These are phyloP conservation scores for Leavenworthia alabamica DNA, from an alignment of 345 rosid species.

Conservation along the genomic window DNA sequence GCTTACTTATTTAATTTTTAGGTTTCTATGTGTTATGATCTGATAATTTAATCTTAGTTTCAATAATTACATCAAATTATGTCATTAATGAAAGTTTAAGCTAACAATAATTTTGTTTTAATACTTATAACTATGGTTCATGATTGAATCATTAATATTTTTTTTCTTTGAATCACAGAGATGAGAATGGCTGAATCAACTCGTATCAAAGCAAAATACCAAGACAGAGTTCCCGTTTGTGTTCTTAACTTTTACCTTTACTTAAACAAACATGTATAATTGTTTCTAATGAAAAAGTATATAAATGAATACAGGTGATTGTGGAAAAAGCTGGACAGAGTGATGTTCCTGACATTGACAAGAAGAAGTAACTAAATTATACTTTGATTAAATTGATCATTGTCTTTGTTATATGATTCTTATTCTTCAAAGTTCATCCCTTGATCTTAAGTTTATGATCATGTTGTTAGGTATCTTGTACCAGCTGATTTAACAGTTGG, in stretches of 20 bases:
- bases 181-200: conserved; percentile 31
- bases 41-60: not conserved
- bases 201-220: conserved; percentile 27
- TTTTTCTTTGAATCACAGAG: conserved; percentile 17
- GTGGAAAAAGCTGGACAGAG: conserved; percentile 78
- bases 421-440: not conserved
- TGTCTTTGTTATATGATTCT: not conserved
- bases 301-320: conserved; percentile 45
- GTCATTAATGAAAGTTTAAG: not conserved
- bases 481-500: conserved; percentile 82
- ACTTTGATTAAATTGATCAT: too few species aligned
- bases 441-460: not conserved
- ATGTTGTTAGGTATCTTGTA: conserved; percentile 55
- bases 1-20: not conserved
- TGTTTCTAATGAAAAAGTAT: too few species aligned
- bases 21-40: not conserved
- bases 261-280: too few species aligned
- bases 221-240: conserved; percentile 30
- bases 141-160: not conserved
- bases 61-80: not conserved
- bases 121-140: too few species aligned
- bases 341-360: conserved; percentile 77
- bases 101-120: too few species aligned
- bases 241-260: not conserved
- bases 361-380: conserved; percentile 70